Conservation (phyloP, 192 early-diverging fungal species). For the Phlyctochytrium arcticum region DNA sequence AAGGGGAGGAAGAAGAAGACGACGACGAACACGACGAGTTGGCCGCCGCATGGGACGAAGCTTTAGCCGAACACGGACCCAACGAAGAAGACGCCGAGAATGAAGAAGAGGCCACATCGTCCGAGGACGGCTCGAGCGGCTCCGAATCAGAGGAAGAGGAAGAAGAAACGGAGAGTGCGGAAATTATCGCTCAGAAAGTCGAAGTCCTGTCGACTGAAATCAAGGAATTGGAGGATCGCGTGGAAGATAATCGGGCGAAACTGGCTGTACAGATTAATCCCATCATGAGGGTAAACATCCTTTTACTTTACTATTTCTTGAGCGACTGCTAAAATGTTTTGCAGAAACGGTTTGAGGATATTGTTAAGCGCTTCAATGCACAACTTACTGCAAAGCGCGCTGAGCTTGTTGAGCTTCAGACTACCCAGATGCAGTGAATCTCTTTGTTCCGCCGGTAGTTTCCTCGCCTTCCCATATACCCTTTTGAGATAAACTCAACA, state of each 20-base stretch:
- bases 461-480: no score
- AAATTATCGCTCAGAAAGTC: slow-evolving; percentile 22
- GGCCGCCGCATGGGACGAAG: slow-evolving; percentile 39
- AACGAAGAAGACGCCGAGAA: slow-evolving; percentile 49
- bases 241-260: slow-evolving; percentile 53
- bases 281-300: slow-evolving; percentile 60
- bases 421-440: not conserved
- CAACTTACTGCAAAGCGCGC: slow-evolving; percentile 58
- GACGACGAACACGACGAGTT: slow-evolving; percentile 48
- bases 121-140: slow-evolving; percentile 38
- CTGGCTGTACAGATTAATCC: slow-evolving; percentile 60
- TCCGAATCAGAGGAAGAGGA: slow-evolving; percentile 33
- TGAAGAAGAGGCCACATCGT: slow-evolving; percentile 50
- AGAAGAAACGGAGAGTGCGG: slow-evolving; percentile 18
- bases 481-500: no score
- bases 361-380: slow-evolving; percentile 51
- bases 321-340: not conserved
- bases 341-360: slow-evolving; percentile 67
- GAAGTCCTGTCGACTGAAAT: slow-evolving; percentile 59
- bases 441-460: not conserved
- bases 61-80: slow-evolving; percentile 49
- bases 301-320: not conserved
- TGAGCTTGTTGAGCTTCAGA: slow-evolving; percentile 36
- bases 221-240: slow-evolving; percentile 51
- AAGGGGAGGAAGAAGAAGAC: slow-evolving; percentile 37